Conservation (phyloP, 2,329 filamentous ascomycete genomes). For the Claviceps fusiformis region DNA sequence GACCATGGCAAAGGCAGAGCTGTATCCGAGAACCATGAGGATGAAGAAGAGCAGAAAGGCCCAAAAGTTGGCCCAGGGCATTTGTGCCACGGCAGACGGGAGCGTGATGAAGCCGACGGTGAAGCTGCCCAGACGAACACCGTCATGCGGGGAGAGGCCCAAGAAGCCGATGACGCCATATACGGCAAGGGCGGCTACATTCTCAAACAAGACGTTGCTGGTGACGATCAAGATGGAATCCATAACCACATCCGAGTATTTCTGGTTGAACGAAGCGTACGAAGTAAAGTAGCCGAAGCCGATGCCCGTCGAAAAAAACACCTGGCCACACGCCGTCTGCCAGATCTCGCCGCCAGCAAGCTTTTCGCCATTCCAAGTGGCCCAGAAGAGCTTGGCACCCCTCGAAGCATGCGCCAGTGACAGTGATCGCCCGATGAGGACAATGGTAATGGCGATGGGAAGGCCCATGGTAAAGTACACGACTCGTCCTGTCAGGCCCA, state of each 20-base stretch:
- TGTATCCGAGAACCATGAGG: conserved; percentile 42
- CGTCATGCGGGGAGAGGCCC: conserved; percentile 21
- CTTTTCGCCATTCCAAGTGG: conserved; percentile 33
- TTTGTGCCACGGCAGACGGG: conserved; percentile 40
- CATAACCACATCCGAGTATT: conserved; percentile 44
- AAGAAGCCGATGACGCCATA: conserved; percentile 43
- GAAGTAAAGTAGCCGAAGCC: conserved; percentile 46
- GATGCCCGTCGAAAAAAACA: conserved; percentile 46
- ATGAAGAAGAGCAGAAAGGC: conserved; percentile 45
- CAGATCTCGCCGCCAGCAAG: conserved; percentile 38
- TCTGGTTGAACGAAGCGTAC: conserved; percentile 45
- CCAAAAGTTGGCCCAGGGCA: conserved; percentile 46
- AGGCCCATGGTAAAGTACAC: conserved; percentile 51
- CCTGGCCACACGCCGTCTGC: conserved; percentile 46
- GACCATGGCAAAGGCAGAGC: conserved; percentile 45
- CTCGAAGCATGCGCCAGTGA: conserved; percentile 40
- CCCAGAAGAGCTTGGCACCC: conserved; percentile 34
- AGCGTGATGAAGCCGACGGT: conserved; percentile 45
- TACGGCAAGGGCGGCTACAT: conserved; percentile 31
- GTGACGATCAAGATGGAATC: conserved; percentile 41
- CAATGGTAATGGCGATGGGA: conserved; percentile 41
- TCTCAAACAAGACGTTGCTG: conserved; percentile 44
- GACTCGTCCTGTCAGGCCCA: conserved; percentile 42
- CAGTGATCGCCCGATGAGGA: conserved; percentile 38
- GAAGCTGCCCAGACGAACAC: conserved; percentile 36